These are phyloP conservation scores for Chrysanthemum makinoi DNA, from an alignment of 129 eudicot genomes.

Conservation along the genomic window DNA sequence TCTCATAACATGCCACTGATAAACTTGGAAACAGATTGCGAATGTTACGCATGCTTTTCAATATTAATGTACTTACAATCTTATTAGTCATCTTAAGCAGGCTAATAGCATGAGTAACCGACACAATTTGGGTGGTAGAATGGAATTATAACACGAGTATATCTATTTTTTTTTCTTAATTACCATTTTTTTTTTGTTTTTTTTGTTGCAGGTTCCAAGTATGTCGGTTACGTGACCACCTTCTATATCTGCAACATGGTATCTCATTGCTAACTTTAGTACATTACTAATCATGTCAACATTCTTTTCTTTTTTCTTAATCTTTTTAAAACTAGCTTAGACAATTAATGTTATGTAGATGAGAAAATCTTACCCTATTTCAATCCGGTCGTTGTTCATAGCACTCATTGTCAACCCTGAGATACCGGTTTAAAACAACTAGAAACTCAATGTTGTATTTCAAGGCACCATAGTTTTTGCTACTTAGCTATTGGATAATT, in stretches of 20 bases:
- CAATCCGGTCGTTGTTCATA: constrained; percentile 77
- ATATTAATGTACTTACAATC: no score
- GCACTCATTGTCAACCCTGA: constrained; percentile 66
- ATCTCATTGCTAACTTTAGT: no score
- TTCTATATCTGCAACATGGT: constrained; percentile 93
- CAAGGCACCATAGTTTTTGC: neutral
- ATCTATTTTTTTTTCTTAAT: neutral
- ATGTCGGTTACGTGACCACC: constrained; percentile 80
- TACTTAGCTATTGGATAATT: constrained; percentile 7
- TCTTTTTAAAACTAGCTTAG: constrained; percentile 1
- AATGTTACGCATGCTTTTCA: no score
- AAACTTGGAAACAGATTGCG: no score
- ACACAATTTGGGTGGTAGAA: no score
- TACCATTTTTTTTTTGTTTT: no score
- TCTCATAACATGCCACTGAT: no score
- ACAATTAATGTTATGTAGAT: constrained; percentile 42
- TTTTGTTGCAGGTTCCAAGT: constrained; percentile 71
- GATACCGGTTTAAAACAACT: constrained; percentile 17
- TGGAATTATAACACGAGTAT: no score
- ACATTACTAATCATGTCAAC: no score
- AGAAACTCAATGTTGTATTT: constrained; percentile 14
- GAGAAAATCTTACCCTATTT: constrained; percentile 74
- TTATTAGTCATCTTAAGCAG: no score
- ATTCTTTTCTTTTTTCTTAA: neutral
- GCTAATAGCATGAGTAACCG: no score